Evolutionary conservation across 805 yeast species (phyloP).

Genomic region (Hanseniaspora opuntiae): DNA sequence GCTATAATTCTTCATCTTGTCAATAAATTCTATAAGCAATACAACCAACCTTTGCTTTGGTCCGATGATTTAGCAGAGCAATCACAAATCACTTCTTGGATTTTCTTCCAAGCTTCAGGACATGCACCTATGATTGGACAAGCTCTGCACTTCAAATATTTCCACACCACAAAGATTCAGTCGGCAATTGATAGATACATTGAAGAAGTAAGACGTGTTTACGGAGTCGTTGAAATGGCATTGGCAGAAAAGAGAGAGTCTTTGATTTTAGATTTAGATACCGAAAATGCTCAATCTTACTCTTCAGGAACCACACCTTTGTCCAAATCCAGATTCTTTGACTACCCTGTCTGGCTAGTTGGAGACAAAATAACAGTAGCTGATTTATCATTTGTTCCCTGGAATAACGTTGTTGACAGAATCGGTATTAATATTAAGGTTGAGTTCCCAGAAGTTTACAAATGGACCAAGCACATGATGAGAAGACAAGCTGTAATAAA

Average conservation of each 20-base stretch:
- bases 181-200: constrained; percentile 82
- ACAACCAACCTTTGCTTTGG: constrained; percentile 62
- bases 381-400: constrained; percentile 83
- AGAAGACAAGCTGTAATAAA: constrained; percentile 81
- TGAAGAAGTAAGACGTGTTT: constrained; percentile 84
- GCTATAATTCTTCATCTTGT: constrained; percentile 77
- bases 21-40: constrained; percentile 48
- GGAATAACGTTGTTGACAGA: constrained; percentile 92
- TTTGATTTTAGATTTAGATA: constrained; percentile 73
- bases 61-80: constrained; percentile 66
- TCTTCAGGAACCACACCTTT: constrained; percentile 79
- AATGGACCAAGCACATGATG: constrained; percentile 94
- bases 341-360: constrained; percentile 89
- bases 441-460: constrained; percentile 89
- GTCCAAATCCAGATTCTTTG: constrained; percentile 73
- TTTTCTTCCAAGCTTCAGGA: constrained; percentile 89
- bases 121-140: constrained; percentile 99
- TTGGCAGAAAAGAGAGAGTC: constrained; percentile 86
- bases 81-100: constrained; percentile 74
- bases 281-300: constrained; percentile 76
- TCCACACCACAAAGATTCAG: constrained; percentile 74
- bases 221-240: constrained; percentile 90
- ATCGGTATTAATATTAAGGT: constrained; percentile 76
- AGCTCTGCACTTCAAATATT: constrained; percentile 83
- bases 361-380: constrained; percentile 77